A percentile compares a stretch with the other conserved stretches of the same genome.
phyloP scores from a whole-genome alignment of 768 basidiomycete genomes.

The Amanita subjunquillea region DNA sequence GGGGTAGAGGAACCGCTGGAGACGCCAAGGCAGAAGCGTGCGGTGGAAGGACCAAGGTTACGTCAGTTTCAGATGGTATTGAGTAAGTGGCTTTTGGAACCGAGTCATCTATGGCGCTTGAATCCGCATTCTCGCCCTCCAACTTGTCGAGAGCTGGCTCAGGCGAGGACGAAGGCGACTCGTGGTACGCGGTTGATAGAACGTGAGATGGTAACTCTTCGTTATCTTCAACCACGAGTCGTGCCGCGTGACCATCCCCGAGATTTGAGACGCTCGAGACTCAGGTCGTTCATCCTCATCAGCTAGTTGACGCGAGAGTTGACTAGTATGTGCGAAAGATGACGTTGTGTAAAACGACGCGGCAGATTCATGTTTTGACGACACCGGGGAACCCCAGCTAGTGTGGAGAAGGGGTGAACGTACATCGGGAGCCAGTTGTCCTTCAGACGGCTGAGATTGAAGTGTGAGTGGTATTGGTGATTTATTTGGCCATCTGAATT shows the following conservation, averaged over 20 bases:
- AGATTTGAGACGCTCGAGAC: conserved; percentile 9
- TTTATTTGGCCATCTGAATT: background rate
- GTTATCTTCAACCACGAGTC: conserved; percentile 37
- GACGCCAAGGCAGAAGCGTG: background rate
- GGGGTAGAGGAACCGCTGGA: conserved; percentile 6
- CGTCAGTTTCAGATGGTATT: background rate
- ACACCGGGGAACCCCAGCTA: conserved; percentile 25
- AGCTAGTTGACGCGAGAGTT: conserved; percentile 8
- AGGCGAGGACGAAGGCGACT: conserved; percentile 13
- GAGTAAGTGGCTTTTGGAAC: conserved; percentile 9
- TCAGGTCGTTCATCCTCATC: conserved; percentile 9
- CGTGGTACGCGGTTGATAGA: conserved; percentile 6
- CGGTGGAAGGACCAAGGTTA: background rate
- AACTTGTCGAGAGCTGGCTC: conserved; percentile 12
- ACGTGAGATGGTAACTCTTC: conserved; percentile 25
- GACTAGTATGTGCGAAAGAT: background rate
- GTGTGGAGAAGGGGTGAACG: conserved; percentile 29
- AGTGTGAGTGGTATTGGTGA: conserved; percentile 5
- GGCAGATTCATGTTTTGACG: conserved; percentile 15
- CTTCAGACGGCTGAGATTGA: background rate
- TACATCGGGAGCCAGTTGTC: conserved; percentile 15
- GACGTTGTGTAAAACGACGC: conserved; percentile 2
- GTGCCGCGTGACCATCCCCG: conserved; percentile 15
- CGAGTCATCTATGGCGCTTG: conserved; percentile 18
- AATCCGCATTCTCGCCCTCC: conserved; percentile 8